Base-by-base conservation (phyloP, 176 grass and related monocot genomes). In the Phoenix dactylifera region DNA sequence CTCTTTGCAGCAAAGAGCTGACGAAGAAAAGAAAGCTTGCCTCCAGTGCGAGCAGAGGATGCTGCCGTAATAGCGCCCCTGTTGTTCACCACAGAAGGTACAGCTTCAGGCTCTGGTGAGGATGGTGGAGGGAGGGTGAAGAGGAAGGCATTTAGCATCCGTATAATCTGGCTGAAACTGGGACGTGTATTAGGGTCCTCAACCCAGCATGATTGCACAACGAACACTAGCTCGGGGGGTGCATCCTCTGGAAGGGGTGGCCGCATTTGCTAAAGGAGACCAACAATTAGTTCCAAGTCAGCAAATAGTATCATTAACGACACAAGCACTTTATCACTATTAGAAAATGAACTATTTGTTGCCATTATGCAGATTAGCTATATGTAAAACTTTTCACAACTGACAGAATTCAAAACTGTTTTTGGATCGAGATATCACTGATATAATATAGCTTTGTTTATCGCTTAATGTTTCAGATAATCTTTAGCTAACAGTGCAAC, bases 1-100 rank as follows among this genome's bases (percentile, higher is more conserved):
- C 82, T 98, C 76, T 91, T 98, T 57, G 82, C 86, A 60, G 88
- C 83, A 4, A 98, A 88, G 60, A 98, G 94, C 70, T 98, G 94
- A 57, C 94, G 85, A 69, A 98, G 81, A 62, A 98, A 86, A 9
- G 81, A 88, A 57, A 89, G 76, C 79, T 98, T 98, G 73, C 77
- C 77, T 62, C 94, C 89, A 55, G 72, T 76, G 0, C 88, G 84
- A 7, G 88, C 71, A 64, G 86, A 77, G 55, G 89, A 74, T 17
- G 93, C 81, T 10, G 87, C 80, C 3, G 85, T 84, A 51, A 86
- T 77, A 26, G 78, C 59, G 28, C 79, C 82, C 63, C 73, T 79
- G 16, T 62, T 71, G 81, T 70, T 83, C 75, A 80, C 24, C 6
- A 85, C 72, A 4, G 79, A 64, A 0, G 60, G 56, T 0, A 65